Evolutionary conservation across 2,329 filamentous ascomycete species (phyloP).

Genomic region (Torrubiella hemipterigena): DNA sequence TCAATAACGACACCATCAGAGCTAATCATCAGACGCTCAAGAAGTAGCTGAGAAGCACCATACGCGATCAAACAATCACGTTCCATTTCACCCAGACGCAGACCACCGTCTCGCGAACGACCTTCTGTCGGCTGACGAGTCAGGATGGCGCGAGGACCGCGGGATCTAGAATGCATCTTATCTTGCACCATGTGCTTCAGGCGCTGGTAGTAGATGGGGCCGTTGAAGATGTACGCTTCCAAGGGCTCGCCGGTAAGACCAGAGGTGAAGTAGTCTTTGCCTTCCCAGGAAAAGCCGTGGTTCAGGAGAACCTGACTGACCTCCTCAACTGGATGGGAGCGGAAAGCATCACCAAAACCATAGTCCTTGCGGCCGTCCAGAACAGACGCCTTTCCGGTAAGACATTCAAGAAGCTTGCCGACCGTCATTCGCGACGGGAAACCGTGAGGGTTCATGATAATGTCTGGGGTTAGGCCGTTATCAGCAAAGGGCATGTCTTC

Average conservation of each 20-base stretch:
- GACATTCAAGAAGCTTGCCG: slow-evolving; percentile 89
- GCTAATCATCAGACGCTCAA: slow-evolving; percentile 89
- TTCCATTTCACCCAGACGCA: slow-evolving; percentile 96
- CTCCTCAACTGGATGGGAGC: slow-evolving; percentile 73
- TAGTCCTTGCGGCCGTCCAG: slow-evolving; percentile 78
- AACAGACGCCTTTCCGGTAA: slow-evolving; percentile 89
- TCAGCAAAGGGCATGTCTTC: slow-evolving; percentile 96
- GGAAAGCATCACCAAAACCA: slow-evolving; percentile 68
- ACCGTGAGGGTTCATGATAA: slow-evolving; percentile 99
- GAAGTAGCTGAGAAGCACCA: slow-evolving; percentile 79
- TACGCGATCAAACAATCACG: slow-evolving; percentile 97
- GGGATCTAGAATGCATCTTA: slow-evolving; percentile 94
- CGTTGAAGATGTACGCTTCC: slow-evolving; percentile 95
- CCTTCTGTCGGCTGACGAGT: slow-evolving; percentile 95
- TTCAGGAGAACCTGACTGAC: slow-evolving; percentile 78
- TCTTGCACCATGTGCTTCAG: slow-evolving; percentile 99
- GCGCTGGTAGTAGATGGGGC: slow-evolving; percentile 98
- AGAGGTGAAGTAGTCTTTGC: slow-evolving; percentile 92
- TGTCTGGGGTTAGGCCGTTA: slow-evolving; percentile 82
- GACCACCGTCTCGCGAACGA: slow-evolving; percentile 79
- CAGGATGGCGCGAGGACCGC: slow-evolving; percentile 80
- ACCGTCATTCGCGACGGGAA: slow-evolving; percentile 99
- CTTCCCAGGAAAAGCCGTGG: slow-evolving; percentile 89
- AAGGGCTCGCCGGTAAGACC: slow-evolving; percentile 91
- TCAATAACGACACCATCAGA: slow-evolving; percentile 87